Evolutionary conservation across 257 asterid genomes (phyloP), one percentile per base, ranked within the genome.

Genomic region (Cinchona pubescens): DNA sequence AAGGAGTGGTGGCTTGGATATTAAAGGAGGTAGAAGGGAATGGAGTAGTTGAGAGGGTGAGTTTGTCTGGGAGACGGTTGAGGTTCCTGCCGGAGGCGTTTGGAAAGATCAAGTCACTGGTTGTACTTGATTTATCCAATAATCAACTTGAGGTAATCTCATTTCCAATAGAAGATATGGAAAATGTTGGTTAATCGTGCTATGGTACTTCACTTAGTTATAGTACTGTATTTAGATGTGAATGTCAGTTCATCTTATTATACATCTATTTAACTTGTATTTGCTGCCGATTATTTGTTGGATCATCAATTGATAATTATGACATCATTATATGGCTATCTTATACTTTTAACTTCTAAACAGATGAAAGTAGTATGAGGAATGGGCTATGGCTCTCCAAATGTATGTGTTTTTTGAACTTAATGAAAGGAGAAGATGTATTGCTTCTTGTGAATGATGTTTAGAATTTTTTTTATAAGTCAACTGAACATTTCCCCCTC

Each of bases 31-130:
- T 85, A 62, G 87, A 82, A 23, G 93, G 87, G 73, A 89, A 65
- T 51, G 35, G 85, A 75, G 78, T 21, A 79, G 76, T 92, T 42
- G 86, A 91, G 82, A 84, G 78, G 79, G 86, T 95, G 77, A 87
- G 84, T 83, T 86, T 95, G 58, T 80, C 96, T 0, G 92, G 81
- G 72, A 87, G 82, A 43, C 81, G 72, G 74, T 75, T 95, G 92
- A 84, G 82, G 80, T 71, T 89, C 72, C 76, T 95, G 12, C 98
- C 99, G 1, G 99, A 95, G 85, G 93, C 87, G 23, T 86, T 95
- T 77, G 97, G 94, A 81, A 83, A 68, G 82, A 49, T 92, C 61
- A 83, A 75, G 72, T 81, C 92, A 7, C 72, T 92, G 84, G 74
- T 91, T 58, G 82, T 83, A 67, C 89, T 95, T 65, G 87, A 92